phyloP scores from a whole-genome alignment of 176 grass and related monocot genomes.

The Bonia amplexicaulis region DNA sequence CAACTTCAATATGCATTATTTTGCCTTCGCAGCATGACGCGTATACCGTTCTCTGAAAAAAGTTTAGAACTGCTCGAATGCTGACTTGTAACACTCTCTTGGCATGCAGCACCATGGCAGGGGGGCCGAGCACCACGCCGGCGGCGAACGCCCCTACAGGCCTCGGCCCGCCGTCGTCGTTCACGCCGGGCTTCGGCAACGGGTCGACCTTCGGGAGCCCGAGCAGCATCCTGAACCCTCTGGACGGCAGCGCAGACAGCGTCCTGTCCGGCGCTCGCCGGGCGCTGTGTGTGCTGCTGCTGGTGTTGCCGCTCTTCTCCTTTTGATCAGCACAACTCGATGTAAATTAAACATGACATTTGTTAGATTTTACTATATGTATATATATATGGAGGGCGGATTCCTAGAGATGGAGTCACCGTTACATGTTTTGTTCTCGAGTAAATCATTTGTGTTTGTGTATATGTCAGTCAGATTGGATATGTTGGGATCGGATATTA shows the following conservation, averaged over 20 bases:
- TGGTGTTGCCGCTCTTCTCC: conserved; percentile 19
- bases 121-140: conserved; percentile 28
- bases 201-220: conserved; percentile 21
- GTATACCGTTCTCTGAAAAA: neutral
- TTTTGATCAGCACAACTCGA: neutral
- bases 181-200: conserved; percentile 26
- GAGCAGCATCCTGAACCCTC: neutral
- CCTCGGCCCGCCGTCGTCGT: conserved; percentile 27
- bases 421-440: neutral
- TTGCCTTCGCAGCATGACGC: neutral
- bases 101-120: conserved; percentile 30
- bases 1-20: neutral
- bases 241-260: conserved; percentile 19
- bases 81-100: neutral
- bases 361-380: neutral
- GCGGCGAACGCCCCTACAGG: conserved; percentile 30
- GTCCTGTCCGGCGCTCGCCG: conserved; percentile 9
- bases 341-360: conserved; percentile 20
- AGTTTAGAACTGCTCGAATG: neutral
- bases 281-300: conserved; percentile 22
- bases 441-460: neutral
- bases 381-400: neutral
- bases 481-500: neutral
- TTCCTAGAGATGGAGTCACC: neutral
- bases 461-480: conserved; percentile 21